Percentiles rank a stretch among this genome's conserved stretches.
Evolutionary conservation across 805 yeast species (phyloP).

Genomic region (Pichia nakasei): DNA sequence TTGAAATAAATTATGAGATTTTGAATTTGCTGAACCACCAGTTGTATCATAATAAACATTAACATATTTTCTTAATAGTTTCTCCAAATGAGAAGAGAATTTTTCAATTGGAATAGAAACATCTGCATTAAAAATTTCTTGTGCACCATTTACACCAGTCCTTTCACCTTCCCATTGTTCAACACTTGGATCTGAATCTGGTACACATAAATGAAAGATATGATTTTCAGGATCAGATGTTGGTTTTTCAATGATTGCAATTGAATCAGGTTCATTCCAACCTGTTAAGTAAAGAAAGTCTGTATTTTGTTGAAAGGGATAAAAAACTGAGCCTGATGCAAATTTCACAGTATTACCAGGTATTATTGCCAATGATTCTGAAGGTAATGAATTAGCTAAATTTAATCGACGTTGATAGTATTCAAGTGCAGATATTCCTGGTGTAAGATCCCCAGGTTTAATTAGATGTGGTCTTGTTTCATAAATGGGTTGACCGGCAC

Average conservation of each 20-base stretch:
- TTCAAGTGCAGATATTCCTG: slow-evolving; percentile 79
- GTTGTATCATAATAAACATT: slow-evolving; percentile 47
- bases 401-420: slow-evolving; percentile 61
- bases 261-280: slow-evolving; percentile 83
- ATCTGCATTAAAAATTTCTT: slow-evolving; percentile 84
- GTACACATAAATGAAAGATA: slow-evolving; percentile 72
- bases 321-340: slow-evolving; percentile 86
- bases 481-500: slow-evolving; percentile 74
- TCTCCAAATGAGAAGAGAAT: slow-evolving; percentile 35
- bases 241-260: slow-evolving; percentile 57
- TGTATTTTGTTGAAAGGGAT: slow-evolving; percentile 87
- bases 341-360: slow-evolving; percentile 65
- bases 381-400: slow-evolving; percentile 51
- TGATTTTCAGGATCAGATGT: slow-evolving; percentile 34
- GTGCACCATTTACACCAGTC: slow-evolving; percentile 78
- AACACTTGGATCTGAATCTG: slow-evolving; percentile 62
- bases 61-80: slow-evolving; percentile 39
- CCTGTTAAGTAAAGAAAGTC: slow-evolving; percentile 84
- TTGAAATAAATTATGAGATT: slow-evolving; percentile 5
- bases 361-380: slow-evolving; percentile 60
- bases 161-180: slow-evolving; percentile 96
- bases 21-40: slow-evolving; percentile 5
- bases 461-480: slow-evolving; percentile 79
- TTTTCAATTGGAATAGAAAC: slow-evolving; percentile 44
- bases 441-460: slow-evolving; percentile 71